phyloP scores from a whole-genome alignment of 208 protist species.

The Jaenimonas drosophilae region DNA sequence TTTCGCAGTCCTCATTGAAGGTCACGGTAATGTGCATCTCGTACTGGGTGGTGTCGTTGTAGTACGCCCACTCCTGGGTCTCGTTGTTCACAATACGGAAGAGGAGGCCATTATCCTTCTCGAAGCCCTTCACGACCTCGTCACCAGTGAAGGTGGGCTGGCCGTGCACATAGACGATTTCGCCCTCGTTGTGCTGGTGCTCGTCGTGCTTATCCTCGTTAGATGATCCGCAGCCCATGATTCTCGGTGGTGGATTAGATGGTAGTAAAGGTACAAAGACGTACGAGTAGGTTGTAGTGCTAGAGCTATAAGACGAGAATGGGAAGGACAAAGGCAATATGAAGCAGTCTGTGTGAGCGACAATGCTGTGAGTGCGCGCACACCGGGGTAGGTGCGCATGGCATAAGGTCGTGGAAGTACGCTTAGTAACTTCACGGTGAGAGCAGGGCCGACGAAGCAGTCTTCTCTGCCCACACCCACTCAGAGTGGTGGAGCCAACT shows the following conservation, averaged over 20 bases:
- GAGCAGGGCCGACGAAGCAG: too few species aligned
- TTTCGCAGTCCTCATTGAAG: slow-evolving; percentile 24
- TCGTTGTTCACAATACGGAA: slow-evolving; percentile 80
- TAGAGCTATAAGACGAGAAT: background rate
- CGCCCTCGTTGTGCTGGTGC: too few species aligned
- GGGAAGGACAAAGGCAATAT: background rate
- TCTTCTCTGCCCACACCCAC: too few species aligned
- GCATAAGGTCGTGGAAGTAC: too few species aligned
- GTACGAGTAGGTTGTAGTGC: slow-evolving; percentile 1
- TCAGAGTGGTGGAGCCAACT: too few species aligned
- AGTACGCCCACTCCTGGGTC: slow-evolving; percentile 79
- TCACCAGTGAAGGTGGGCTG: slow-evolving; percentile 59
- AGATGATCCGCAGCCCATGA: slow-evolving; percentile 74
- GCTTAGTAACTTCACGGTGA: too few species aligned
- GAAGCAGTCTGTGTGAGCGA: too few species aligned
- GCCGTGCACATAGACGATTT: slow-evolving; percentile 71
- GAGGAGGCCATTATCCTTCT: slow-evolving; percentile 71
- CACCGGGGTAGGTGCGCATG: too few species aligned
- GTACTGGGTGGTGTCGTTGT: slow-evolving; percentile 78
- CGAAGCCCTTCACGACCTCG: slow-evolving; percentile 58
- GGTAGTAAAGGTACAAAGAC: too few species aligned
- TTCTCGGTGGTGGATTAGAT: too few species aligned
- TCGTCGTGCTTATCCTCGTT: slow-evolving; percentile 16
- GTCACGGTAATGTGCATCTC: slow-evolving; percentile 30
- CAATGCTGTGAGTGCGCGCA: too few species aligned